Evolutionary conservation across 75 land plant species (phyloP).

Genomic region (Picea glauca): DNA sequence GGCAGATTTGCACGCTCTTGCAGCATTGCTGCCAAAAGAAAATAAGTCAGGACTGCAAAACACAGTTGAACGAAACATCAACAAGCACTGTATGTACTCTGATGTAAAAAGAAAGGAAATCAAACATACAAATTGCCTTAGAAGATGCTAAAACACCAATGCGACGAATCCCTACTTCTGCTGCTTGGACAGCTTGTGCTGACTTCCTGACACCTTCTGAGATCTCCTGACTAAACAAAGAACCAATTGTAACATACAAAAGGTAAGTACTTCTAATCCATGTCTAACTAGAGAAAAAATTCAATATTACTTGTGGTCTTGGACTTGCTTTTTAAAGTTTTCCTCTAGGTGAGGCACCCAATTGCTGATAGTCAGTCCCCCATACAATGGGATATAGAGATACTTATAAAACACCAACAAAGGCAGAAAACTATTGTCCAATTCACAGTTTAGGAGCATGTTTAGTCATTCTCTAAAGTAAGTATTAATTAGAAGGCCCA

Average conservation of each 20-base stretch:
- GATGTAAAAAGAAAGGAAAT: background rate
- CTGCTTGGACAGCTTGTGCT: slow-evolving; percentile 85
- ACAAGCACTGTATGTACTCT: background rate
- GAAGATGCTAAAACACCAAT: slow-evolving; percentile 68
- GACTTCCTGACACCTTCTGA: slow-evolving; percentile 75
- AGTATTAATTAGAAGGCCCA: background rate
- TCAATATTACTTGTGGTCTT: background rate
- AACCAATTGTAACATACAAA: slow-evolving; percentile 1
- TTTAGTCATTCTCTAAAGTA: background rate
- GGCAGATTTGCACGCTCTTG: slow-evolving; percentile 80
- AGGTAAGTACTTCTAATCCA: slow-evolving; percentile 2
- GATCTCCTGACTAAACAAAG: slow-evolving; percentile 65
- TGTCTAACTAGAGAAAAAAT: background rate
- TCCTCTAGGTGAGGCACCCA: background rate
- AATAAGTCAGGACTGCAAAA: background rate
- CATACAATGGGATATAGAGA: background rate
- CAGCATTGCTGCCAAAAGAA: slow-evolving; percentile 57
- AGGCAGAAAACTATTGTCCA: background rate
- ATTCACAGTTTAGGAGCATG: background rate
- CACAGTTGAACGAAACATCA: background rate
- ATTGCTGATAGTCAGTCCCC: background rate
- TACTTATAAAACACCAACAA: background rate
- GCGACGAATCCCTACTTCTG: slow-evolving; percentile 74
- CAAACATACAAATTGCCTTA: slow-evolving; percentile 53
- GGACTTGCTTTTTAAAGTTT: background rate